Evolutionary conservation across 2,329 filamentous ascomycete genomes (phyloP).

Genomic region (Fragosphaeria purpurea): DNA sequence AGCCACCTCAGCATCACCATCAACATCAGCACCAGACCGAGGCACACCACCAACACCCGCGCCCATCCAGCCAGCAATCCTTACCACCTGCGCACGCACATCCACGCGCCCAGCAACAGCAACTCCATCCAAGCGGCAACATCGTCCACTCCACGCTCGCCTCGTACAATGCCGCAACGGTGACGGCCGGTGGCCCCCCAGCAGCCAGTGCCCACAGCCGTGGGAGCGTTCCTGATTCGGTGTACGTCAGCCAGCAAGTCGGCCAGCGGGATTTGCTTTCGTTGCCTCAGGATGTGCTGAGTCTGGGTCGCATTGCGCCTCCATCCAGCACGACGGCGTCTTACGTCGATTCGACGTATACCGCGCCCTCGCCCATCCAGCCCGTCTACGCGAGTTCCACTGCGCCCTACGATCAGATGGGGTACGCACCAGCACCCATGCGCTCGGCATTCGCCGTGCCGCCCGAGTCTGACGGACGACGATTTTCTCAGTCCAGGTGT

Average conservation of each 20-base stretch:
- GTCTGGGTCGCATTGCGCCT: slow-evolving; percentile 46
- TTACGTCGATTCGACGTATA: slow-evolving; percentile 61
- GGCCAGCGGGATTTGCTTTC: slow-evolving; percentile 50
- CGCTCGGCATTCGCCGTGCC: slow-evolving; percentile 42
- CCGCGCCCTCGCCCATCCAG: slow-evolving; percentile 56
- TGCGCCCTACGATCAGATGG: slow-evolving; percentile 64
- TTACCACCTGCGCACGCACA: slow-evolving; percentile 39
- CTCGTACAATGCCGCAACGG: slow-evolving; percentile 49
- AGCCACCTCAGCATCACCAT: slow-evolving; percentile 1
- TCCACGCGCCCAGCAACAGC: slow-evolving; percentile 24
- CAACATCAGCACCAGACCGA: neutral
- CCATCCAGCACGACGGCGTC: slow-evolving; percentile 51
- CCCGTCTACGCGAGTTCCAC: slow-evolving; percentile 55
- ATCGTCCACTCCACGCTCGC: too few species aligned
- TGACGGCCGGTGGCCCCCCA: slow-evolving; percentile 46
- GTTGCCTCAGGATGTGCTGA: slow-evolving; percentile 64
- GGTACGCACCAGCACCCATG: slow-evolving; percentile 59
- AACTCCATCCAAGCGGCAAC: slow-evolving; percentile 51
- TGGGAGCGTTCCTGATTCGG: slow-evolving; percentile 38
- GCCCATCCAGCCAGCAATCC: slow-evolving; percentile 7
- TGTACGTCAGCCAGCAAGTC: slow-evolving; percentile 43
- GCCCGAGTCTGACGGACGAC: slow-evolving; percentile 8
- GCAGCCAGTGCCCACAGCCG: too few species aligned
- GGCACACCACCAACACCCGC: slow-evolving; percentile 25
- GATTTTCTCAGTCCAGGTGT: slow-evolving; percentile 25